Evolutionary conservation across 1,284 basidiomycete species (phyloP).

Genomic region (Sporisorium reilianum): DNA sequence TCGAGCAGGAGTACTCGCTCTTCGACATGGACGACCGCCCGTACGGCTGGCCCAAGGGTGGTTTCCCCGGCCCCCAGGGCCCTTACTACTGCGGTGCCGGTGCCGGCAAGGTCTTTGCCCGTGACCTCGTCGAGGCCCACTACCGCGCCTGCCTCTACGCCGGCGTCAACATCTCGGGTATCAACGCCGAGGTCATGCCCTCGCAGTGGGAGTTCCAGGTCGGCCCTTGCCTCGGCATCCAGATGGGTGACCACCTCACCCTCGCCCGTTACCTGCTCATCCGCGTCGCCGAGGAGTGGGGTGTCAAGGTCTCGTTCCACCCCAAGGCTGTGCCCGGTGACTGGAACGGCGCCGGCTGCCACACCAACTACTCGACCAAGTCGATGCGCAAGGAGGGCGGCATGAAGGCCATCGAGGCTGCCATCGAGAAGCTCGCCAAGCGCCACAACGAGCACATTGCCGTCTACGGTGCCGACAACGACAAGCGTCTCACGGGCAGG

Average conservation of each 20-base stretch:
- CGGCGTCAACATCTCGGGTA: slow-evolving; percentile 97
- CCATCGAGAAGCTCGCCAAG: slow-evolving; percentile 77
- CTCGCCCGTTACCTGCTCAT: slow-evolving; percentile 67
- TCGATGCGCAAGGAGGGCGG: slow-evolving; percentile 72
- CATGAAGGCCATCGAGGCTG: slow-evolving; percentile 91
- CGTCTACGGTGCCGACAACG: slow-evolving; percentile 69
- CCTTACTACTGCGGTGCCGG: slow-evolving; percentile 99
- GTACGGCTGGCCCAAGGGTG: slow-evolving; percentile 87
- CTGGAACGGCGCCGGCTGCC: slow-evolving; percentile 98
- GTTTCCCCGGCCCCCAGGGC: slow-evolving; percentile 99
- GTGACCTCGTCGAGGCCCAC: slow-evolving; percentile 99
- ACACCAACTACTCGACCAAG: slow-evolving; percentile 70
- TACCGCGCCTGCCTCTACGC: slow-evolving; percentile 95
- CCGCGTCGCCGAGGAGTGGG: slow-evolving; percentile 90
- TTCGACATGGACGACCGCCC: slow-evolving; percentile 92
- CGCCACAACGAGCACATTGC: slow-evolving; percentile 71
- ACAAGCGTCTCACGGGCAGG: slow-evolving; percentile 67
- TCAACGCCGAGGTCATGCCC: slow-evolving; percentile 99
- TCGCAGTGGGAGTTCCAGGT: slow-evolving; percentile 99
- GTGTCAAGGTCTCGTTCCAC: slow-evolving; percentile 95
- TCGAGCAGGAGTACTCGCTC: slow-evolving; percentile 99
- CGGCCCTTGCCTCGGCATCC: slow-evolving; percentile 95
- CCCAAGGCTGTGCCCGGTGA: slow-evolving; percentile 97
- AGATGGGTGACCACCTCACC: slow-evolving; percentile 86
- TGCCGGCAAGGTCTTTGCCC: slow-evolving; percentile 97